Percentiles rank a stretch among this genome's conserved stretches.
Conservation (phyloP, 352 stramenopile species). For the Pythium phragmitis region DNA sequence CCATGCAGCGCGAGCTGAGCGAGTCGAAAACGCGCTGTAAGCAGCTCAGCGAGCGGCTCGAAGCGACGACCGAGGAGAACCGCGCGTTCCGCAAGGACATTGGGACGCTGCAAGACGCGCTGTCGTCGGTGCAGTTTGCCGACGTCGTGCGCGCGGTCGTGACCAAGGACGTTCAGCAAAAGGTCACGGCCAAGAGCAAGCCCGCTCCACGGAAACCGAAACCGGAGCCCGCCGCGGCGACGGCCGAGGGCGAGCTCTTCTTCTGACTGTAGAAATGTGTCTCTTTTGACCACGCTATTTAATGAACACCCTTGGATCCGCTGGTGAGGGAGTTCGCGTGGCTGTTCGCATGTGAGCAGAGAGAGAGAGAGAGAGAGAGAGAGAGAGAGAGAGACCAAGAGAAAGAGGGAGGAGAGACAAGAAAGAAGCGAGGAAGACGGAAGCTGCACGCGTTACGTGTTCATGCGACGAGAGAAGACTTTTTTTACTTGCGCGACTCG, state of each 20-base stretch:
- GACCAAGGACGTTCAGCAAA: conserved; percentile 48
- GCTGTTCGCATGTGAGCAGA: not conserved
- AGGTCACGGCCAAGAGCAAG: conserved; percentile 19
- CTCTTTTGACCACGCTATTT: not conserved
- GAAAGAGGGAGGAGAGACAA: not conserved
- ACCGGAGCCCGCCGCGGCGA: conserved; percentile 16
- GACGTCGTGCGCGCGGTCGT: conserved; percentile 64
- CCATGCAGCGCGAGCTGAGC: conserved; percentile 56
- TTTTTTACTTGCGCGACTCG: conserved; percentile 59
- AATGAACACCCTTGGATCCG: not conserved
- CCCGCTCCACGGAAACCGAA: conserved; percentile 20
- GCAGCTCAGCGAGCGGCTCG: conserved; percentile 48
- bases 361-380: no score
- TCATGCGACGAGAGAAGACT: not conserved
- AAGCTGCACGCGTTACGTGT: not conserved
- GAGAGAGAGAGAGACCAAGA: not conserved
- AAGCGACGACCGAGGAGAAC: conserved; percentile 60
- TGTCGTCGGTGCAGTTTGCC: conserved; percentile 60
- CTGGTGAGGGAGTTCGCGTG: not conserved
- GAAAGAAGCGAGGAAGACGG: not conserved
- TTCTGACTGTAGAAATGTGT: conserved; percentile 10
- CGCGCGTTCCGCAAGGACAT: conserved; percentile 61
- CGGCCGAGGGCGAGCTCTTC: conserved; percentile 1
- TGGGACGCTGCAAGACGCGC: conserved; percentile 56
- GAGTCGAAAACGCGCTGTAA: conserved; percentile 55